phyloP scores from a whole-genome alignment of 192 early-diverging fungal genomes.

The Ambispora gerdemannii region DNA sequence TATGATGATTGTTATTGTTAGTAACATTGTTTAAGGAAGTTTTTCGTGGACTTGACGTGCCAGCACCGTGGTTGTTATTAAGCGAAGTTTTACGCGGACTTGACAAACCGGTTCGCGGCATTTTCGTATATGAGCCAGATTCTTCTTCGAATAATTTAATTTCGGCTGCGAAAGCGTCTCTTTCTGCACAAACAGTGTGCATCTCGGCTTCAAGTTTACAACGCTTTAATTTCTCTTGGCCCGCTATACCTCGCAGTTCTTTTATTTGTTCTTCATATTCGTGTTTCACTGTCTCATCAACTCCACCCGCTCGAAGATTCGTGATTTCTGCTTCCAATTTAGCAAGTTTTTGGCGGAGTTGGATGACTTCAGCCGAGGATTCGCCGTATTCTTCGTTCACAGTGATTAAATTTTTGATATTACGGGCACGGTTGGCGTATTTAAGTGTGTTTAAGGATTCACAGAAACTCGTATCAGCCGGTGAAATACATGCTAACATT shows the following conservation, averaged over 20 bases:
- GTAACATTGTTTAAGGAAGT: slow-evolving; percentile 12
- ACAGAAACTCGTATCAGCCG: slow-evolving; percentile 76
- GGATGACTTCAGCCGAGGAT: slow-evolving; percentile 49
- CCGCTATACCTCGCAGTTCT: slow-evolving; percentile 40
- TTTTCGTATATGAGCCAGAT: too few species aligned
- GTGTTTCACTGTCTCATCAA: slow-evolving; percentile 32
- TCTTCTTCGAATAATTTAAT: too few species aligned
- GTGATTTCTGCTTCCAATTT: slow-evolving; percentile 53
- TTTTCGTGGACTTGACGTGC: slow-evolving; percentile 27
- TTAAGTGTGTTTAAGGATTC: slow-evolving; percentile 95
- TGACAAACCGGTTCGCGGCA: too few species aligned
- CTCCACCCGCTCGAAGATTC: slow-evolving; percentile 40
- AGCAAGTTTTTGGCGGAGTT: slow-evolving; percentile 49
- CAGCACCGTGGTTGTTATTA: slow-evolving; percentile 37
- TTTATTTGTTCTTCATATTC: slow-evolving; percentile 45
- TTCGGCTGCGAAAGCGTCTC: slow-evolving; percentile 53
- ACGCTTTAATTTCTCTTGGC: slow-evolving; percentile 45
- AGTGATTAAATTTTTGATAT: slow-evolving; percentile 85
- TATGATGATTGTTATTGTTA: background rate
- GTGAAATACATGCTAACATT: slow-evolving; percentile 92
- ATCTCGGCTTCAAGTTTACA: slow-evolving; percentile 42
- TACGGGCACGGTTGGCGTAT: slow-evolving; percentile 94
- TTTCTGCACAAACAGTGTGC: slow-evolving; percentile 44
- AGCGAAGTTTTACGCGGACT: too few species aligned
- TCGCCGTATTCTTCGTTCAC: slow-evolving; percentile 56